Conservation (phyloP, 495 filamentous ascomycete genomes). For the Trichocladium antarcticum region DNA sequence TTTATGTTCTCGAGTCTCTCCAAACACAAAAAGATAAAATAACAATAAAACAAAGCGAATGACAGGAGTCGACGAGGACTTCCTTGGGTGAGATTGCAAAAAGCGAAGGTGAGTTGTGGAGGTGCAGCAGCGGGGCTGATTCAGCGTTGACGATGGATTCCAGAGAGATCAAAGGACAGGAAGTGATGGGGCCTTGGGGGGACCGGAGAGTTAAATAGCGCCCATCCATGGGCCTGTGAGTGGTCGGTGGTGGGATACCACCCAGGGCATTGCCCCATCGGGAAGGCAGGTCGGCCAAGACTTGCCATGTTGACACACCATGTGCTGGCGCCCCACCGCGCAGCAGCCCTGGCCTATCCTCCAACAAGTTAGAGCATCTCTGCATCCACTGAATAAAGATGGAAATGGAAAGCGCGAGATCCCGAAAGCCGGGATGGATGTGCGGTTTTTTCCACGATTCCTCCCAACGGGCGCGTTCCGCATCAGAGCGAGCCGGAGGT, state of each 20-base stretch:
- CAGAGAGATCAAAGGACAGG: slow-evolving; percentile 23
- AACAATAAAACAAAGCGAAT: slow-evolving; percentile 46
- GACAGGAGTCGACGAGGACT: slow-evolving; percentile 56
- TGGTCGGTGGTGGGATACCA: slow-evolving; percentile 3
- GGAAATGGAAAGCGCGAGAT: background rate
- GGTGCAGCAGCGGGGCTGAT: slow-evolving; percentile 31
- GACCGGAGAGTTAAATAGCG: slow-evolving; percentile 28
- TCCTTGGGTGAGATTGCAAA: slow-evolving; percentile 38
- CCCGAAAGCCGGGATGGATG: background rate
- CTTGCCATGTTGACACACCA: slow-evolving; percentile 10
- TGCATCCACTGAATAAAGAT: background rate
- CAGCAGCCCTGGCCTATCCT: slow-evolving; percentile 2
- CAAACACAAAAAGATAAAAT: slow-evolving; percentile 32
- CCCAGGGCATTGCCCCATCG: slow-evolving; percentile 15
- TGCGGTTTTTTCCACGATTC: background rate
- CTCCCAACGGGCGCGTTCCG: no score
- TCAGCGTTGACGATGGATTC: slow-evolving; percentile 24
- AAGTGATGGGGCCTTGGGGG: slow-evolving; percentile 24
- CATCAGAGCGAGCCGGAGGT: background rate
- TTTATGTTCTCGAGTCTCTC: slow-evolving; percentile 19
- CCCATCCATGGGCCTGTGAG: slow-evolving; percentile 3
- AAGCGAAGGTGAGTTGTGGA: slow-evolving; percentile 41
- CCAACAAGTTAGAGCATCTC: background rate
- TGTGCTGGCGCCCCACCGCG: slow-evolving; percentile 5
- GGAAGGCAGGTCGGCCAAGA: slow-evolving; percentile 14